Base-by-base conservation (phyloP, 495 filamentous ascomycete genomes). In the Daldinia loculata region DNA sequence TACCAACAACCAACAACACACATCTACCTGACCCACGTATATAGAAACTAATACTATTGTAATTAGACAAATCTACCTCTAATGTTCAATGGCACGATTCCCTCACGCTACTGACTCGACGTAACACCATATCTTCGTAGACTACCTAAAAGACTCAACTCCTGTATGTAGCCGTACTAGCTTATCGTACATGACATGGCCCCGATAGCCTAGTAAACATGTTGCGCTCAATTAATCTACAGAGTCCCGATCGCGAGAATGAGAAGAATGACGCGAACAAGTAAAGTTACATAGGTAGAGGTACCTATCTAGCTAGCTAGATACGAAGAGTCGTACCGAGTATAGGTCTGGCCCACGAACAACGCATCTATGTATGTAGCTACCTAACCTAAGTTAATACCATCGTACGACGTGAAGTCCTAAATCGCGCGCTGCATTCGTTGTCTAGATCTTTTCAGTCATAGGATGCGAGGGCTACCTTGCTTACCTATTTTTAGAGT, bases 151-250 rank as follows among this genome's bases (percentile, higher is more conserved):
- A 7, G n/a, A 19, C 17, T 22, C 6, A 4, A 11, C 7, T 36
- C 36, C 30, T 68, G 65, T 62, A 41, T 7, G 38, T 68, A 62
- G 26, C 65, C 65, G 65, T 24, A n/a, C 22, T 27, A 7, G 38
- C 26, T 59, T 41, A 51, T 39, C 15, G 50, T 34, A 12, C 24
- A 53, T 53, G 24, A 30, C 50, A 27, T 53, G 30, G 1, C 26
- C 3, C 15, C 27, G 14, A 29, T 53, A 24, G 50, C 0, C 4
- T 24, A 29, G 8, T 29, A 29, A 14, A 26, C 50, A 45, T 27
- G 34, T 39, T 57, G 58, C 57, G 45, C 39, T 55, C 32, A 62
- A 57, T 69, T 68, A 68, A 68, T 69, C 27, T 63, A 51, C 52
- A 3, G n/a, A 29, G 6, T 51, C 27, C 66, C 59, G 66, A 58